A percentile compares a stretch with the other conserved stretches of the same genome.
Evolutionary conservation across 2,329 filamentous ascomycete species (phyloP).

Genomic region (Coleophoma crateriformis): DNA sequence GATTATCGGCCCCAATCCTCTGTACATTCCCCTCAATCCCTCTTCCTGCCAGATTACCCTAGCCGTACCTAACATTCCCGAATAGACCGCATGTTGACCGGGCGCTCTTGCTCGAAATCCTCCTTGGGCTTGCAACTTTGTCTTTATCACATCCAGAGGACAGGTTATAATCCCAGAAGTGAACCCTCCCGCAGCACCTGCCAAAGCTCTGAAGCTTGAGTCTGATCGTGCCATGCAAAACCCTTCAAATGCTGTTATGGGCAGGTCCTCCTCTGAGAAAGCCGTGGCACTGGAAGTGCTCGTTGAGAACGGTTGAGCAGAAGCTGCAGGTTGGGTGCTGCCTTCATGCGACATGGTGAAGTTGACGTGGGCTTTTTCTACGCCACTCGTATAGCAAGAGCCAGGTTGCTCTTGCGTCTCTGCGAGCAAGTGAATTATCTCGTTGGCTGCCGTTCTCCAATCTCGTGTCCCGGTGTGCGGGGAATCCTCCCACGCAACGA

Average conservation of each 20-base stretch:
- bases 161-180: constrained; percentile 93
- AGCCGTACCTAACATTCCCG: constrained; percentile 81
- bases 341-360: constrained; percentile 38
- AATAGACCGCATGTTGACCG: constrained; percentile 58
- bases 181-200: constrained; percentile 84
- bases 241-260: constrained; percentile 41
- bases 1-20: constrained; percentile 89
- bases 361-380: constrained; percentile 31
- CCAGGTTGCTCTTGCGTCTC: background rate
- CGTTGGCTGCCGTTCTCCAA: constrained; percentile 18
- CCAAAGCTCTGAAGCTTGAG: constrained; percentile 72
- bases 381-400: constrained; percentile 32
- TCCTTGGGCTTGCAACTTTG: constrained; percentile 92
- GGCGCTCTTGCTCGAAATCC: constrained; percentile 51
- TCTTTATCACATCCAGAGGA: constrained; percentile 98
- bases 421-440: background rate
- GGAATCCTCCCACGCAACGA: constrained; percentile 53
- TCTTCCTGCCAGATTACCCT: constrained; percentile 82
- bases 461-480: constrained; percentile 47
- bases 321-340: constrained; percentile 29
- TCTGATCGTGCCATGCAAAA: constrained; percentile 53
- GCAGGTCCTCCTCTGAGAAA: constrained; percentile 12
- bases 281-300: constrained; percentile 3
- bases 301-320: constrained; percentile 12
- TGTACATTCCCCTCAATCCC: constrained; percentile 84